These are phyloP conservation scores for Malus hybrid DNA, from an alignment of 331 rosid genomes.

Conservation along the genomic window DNA sequence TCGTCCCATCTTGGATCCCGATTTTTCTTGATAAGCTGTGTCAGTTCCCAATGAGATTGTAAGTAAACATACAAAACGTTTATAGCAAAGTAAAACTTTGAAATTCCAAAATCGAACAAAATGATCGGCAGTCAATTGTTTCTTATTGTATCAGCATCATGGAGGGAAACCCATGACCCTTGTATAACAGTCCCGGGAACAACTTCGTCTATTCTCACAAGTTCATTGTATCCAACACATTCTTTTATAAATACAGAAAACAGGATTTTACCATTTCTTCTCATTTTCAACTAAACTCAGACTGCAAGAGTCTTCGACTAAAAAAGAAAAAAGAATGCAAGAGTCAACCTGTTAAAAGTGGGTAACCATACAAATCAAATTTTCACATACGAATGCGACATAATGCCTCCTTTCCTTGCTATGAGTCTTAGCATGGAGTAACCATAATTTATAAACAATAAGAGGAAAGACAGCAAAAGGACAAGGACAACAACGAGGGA, in stretches of 20 bases:
- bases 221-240: not conserved
- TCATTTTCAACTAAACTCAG: not conserved
- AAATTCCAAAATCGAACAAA: not conserved
- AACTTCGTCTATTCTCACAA: not conserved
- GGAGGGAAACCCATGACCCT: not conserved
- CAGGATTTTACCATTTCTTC: not conserved
- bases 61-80: conserved; percentile 4
- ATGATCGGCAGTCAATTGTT: not conserved
- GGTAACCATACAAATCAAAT: too few relatives aligned
- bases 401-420: not conserved
- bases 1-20: conserved; percentile 91
- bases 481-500: not conserved
- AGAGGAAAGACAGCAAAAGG: not conserved
- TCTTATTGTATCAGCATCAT: not conserved
- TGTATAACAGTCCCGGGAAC: not conserved
- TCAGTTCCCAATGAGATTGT: not conserved
- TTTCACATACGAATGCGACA: too few relatives aligned
- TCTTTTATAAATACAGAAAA: not conserved
- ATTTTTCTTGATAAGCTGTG: conserved; percentile 65
- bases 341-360: too few relatives aligned
- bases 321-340: not conserved
- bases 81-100: not conserved
- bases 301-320: not conserved
- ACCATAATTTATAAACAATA: not conserved
- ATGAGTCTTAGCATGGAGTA: not conserved